A percentile compares a stretch with the other conserved stretches of the same genome.
phyloP scores from a whole-genome alignment of 768 basidiomycete species.

The Multifurca ochricompacta region DNA sequence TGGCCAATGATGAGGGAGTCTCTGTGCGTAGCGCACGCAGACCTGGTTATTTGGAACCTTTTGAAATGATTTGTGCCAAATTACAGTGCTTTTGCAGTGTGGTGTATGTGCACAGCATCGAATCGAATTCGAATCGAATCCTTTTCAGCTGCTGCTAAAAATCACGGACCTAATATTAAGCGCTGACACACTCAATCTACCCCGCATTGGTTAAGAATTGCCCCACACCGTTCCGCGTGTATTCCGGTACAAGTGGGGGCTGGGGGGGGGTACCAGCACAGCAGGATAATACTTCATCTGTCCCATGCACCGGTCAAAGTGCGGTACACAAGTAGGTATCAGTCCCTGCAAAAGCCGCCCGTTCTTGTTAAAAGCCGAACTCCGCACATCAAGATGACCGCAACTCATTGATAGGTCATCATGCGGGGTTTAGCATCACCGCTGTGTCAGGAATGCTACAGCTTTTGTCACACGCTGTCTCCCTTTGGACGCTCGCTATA shows the following conservation, averaged over 20 bases:
- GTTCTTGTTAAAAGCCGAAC: not conserved
- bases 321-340: not conserved
- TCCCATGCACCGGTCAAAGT: not conserved
- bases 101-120: not conserved
- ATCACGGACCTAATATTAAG: not conserved
- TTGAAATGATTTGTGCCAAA: not conserved
- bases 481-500: too few species aligned
- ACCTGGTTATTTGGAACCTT: not conserved
- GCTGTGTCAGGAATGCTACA: not conserved
- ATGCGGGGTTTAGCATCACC: not conserved
- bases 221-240: constrained; percentile 5
- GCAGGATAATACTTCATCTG: not conserved
- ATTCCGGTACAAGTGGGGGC: constrained; percentile 1
- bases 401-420: constrained; percentile 9
- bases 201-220: not conserved
- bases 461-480: too few species aligned
- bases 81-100: not conserved
- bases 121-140: too few species aligned
- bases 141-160: too few species aligned
- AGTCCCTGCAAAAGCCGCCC: not conserved
- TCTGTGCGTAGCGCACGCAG: too few species aligned
- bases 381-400: not conserved
- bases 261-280: too few species aligned
- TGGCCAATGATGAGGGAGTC: too few species aligned
- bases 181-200: not conserved